phyloP scores from a whole-genome alignment of 2,329 filamentous ascomycete species.

The Diaporthe sp. region DNA sequence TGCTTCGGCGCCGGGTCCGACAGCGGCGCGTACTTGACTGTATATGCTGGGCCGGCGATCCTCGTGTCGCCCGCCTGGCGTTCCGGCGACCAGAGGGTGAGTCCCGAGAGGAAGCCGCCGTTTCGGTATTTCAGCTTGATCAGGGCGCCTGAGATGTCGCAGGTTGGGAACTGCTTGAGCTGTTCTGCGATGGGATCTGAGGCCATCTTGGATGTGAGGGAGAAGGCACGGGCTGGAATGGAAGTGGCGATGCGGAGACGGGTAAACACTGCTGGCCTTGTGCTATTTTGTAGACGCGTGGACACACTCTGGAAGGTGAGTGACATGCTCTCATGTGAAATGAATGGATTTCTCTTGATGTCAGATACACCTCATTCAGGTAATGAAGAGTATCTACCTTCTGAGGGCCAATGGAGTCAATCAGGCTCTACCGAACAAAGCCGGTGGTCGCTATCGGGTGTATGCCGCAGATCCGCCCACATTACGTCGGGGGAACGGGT shows the following conservation, averaged over 20 bases:
- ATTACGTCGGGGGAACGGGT: background rate
- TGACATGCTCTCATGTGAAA: background rate
- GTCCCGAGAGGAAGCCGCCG: slow-evolving; percentile 67
- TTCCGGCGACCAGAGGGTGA: slow-evolving; percentile 68
- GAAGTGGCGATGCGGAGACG: background rate
- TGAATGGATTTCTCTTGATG: background rate
- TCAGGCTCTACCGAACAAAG: slow-evolving; percentile 9
- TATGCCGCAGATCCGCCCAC: slow-evolving; percentile 1
- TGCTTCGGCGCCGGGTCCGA: slow-evolving; percentile 61
- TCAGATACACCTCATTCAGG: background rate
- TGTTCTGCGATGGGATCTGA: slow-evolving; percentile 49
- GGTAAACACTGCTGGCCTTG: background rate
- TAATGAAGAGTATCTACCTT: background rate
- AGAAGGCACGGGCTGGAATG: slow-evolving; percentile 1
- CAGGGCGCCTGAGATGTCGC: slow-evolving; percentile 66
- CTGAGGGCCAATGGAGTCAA: background rate
- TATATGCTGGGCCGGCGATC: slow-evolving; percentile 68
- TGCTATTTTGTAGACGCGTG: background rate
- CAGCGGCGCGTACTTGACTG: slow-evolving; percentile 64
- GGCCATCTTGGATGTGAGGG: slow-evolving; percentile 13
- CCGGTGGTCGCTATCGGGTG: background rate
- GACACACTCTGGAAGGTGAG: background rate
- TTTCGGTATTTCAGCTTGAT: slow-evolving; percentile 61
- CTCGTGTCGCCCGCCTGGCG: slow-evolving; percentile 64
- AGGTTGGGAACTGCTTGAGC: slow-evolving; percentile 55